A percentile compares a stretch with the other conserved stretches of the same genome.
These are phyloP conservation scores for Withania somnifera DNA, from an alignment of 305 asterid species.

Conservation along the genomic window DNA sequence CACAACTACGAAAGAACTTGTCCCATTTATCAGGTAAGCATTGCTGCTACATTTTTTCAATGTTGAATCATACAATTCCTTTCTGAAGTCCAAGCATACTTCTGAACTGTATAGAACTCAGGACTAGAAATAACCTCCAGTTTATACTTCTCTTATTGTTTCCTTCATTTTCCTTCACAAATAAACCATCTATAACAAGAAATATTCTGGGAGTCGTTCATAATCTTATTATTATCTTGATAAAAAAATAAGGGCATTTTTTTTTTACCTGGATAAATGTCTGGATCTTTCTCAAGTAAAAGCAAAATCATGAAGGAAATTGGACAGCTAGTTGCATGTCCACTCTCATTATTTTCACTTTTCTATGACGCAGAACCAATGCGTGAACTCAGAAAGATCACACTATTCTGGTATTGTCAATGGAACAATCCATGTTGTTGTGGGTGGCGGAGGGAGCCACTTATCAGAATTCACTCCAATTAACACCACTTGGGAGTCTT, in stretches of 20 bases:
- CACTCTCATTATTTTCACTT: background rate
- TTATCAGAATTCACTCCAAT: constrained; percentile 47
- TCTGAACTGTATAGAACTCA: background rate
- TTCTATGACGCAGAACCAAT: constrained; percentile 35
- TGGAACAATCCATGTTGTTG: constrained; percentile 80
- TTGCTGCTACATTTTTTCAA: background rate
- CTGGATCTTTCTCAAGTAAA: background rate
- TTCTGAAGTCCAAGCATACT: background rate
- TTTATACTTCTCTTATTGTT: background rate
- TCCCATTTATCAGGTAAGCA: constrained; percentile 68
- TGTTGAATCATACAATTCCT: background rate
- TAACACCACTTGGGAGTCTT: constrained; percentile 57
- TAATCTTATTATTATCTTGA: background rate
- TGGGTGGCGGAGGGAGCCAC: constrained; percentile 71
- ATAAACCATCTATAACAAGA: background rate
- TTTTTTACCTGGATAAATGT: background rate
- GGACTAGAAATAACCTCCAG: background rate
- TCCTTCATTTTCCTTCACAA: background rate
- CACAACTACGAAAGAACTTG: constrained; percentile 79
- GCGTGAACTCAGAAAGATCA: constrained; percentile 42
- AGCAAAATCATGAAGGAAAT: background rate
- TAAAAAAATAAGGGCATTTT: background rate
- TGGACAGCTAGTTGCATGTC: background rate
- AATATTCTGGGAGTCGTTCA: background rate
- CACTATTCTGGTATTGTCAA: constrained; percentile 50